Conservation (phyloP, 305 asterid genomes). For the Fraxinus angustifolia region DNA sequence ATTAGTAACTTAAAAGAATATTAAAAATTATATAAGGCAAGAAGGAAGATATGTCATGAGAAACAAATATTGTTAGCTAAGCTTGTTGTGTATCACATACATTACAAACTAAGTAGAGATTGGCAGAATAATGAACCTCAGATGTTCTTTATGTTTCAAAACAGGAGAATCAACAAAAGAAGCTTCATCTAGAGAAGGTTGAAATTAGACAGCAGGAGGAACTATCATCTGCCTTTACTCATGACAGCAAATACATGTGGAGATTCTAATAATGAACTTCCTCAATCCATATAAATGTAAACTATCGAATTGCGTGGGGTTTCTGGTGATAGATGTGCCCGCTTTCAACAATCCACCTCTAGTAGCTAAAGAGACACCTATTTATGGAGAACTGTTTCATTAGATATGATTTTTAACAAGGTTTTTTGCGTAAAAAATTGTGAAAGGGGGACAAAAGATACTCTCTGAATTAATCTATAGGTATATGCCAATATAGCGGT, state of each 20-base stretch:
- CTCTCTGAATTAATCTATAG: neutral
- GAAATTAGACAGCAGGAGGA: neutral
- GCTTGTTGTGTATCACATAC: neutral
- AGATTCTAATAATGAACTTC: slow-evolving; percentile 20
- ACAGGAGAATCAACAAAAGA: neutral
- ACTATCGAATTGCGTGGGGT: neutral
- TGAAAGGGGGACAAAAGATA: slow-evolving; percentile 32
- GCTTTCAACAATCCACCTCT: slow-evolving; percentile 53
- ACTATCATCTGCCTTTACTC: neutral
- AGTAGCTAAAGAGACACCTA: slow-evolving; percentile 51
- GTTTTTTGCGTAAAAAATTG: slow-evolving; percentile 10
- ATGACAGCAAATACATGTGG: neutral
- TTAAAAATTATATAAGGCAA: neutral
- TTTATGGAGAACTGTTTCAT: slow-evolving; percentile 40
- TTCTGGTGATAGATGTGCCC: slow-evolving; percentile 22
- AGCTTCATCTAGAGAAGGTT: neutral
- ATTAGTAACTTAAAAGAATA: neutral
- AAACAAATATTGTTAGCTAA: slow-evolving; percentile 1
- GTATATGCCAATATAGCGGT: slow-evolving; percentile 28
- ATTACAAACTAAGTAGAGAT: neutral
- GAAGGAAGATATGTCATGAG: slow-evolving; percentile 8
- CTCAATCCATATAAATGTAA: slow-evolving; percentile 15
- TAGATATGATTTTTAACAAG: slow-evolving; percentile 8
- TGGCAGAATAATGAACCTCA: slow-evolving; percentile 18
- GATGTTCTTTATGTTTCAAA: slow-evolving; percentile 19